Base-by-base conservation (phyloP, 208 protist genomes). In the Crithidia expoeki region DNA sequence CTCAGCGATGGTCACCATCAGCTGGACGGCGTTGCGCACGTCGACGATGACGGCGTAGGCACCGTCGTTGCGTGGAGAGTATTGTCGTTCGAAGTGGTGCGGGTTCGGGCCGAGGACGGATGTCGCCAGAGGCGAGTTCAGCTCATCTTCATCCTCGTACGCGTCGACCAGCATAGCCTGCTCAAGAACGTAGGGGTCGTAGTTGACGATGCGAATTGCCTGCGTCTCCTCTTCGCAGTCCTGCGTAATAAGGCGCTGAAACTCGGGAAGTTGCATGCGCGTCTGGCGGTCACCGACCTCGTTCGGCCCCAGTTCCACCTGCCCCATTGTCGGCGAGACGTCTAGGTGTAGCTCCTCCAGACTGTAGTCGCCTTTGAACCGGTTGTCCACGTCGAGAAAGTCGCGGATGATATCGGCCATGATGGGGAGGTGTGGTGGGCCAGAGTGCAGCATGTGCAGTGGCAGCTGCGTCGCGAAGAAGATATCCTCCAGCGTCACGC, bases 391-490 rank as follows among this genome's bases (percentile, higher is more conserved):
- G 69, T 92, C 89, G 62, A 96, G 76, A 64, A 96, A 96, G 55
- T 96, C 92, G 30, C 88, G 85, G 51, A 94, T 65, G 60, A 96
- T 89, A 66, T 91, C 92, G 38, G 74, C 75, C 81, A 95, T 86
- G 36, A 91, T 84, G 33, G 88, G 79, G 11, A 96, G 67, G 17
- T 84, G 76, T 16, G 87, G 85, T 9, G 84, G 78, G 52, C 88
- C 86, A 36, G 81, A 83, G 74, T 94, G 82, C 32, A 94, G 79
- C 68, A 90, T 88, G 76, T 95, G 88, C 16, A 96, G 81, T 12
- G 92, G 92, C 23, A 92, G 80, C 72, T 96, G 92, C n/a, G 88
- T 85, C 5, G 89, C 84, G 60, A 96, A 96, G 78, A 96, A 96
- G 67, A 96, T 92, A 75, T 96, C 92, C 68, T 96, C 89, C 27